phyloP scores from a whole-genome alignment of 2,329 filamentous ascomycete genomes.

The Aspergillus novoparasiticus region DNA sequence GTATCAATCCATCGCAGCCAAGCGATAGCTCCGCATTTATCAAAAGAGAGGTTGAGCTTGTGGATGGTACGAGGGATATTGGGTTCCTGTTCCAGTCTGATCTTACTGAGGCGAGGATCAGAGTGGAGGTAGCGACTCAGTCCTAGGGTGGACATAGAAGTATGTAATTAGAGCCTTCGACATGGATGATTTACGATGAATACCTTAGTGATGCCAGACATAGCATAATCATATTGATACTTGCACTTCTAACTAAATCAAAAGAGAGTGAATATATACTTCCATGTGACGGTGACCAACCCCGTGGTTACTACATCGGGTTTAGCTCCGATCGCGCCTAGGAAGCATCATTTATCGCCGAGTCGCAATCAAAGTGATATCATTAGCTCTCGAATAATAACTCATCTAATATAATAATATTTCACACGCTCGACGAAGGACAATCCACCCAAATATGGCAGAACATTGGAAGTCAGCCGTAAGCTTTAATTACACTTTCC shows the following conservation, averaged over 20 bases:
- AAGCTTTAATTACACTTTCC: conserved; percentile 25
- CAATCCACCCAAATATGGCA: conserved; percentile 62
- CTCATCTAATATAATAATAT: neutral
- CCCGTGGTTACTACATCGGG: conserved; percentile 7
- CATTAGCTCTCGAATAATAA: neutral
- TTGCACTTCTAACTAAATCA: neutral
- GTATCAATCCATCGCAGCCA: conserved; percentile 26
- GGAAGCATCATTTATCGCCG: neutral
- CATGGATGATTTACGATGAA: neutral
- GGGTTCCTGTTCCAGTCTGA: conserved; percentile 75
- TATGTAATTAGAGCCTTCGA: neutral
- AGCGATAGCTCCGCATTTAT: conserved; percentile 61
- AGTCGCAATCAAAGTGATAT: conserved; percentile 4
- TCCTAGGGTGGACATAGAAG: neutral
- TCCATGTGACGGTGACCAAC: neutral
- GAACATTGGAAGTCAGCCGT: conserved; percentile 98
- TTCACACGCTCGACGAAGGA: neutral
- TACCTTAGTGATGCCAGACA: neutral
- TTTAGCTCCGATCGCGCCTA: conserved; percentile 7
- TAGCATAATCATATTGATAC: neutral
- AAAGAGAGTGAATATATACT: neutral
- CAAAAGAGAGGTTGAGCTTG: conserved; percentile 76
- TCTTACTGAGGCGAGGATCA: conserved; percentile 67
- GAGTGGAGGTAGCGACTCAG: conserved; percentile 59
- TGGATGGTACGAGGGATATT: conserved; percentile 76